Evolutionary conservation across 768 basidiomycete species (phyloP).

Genomic region (Gloeophyllum trabeum): DNA sequence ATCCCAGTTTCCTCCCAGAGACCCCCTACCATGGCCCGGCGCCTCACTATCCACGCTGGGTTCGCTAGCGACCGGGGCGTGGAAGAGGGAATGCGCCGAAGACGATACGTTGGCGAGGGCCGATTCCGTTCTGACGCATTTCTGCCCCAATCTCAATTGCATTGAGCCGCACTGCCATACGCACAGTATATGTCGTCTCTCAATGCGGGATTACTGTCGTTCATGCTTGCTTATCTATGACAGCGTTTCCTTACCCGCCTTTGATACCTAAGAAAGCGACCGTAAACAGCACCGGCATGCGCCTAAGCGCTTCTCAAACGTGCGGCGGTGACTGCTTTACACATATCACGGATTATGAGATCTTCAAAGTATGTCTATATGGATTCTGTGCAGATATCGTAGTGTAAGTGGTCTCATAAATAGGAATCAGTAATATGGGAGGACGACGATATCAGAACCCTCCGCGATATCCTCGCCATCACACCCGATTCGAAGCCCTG

Average conservation of each 20-base stretch:
- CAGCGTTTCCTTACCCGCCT: slow-evolving; percentile 1
- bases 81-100: neutral
- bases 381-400: too few species aligned
- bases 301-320: slow-evolving; percentile 15
- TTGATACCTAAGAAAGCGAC: slow-evolving; percentile 14
- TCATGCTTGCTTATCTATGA: neutral
- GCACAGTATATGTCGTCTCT: slow-evolving; percentile 26
- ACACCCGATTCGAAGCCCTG: slow-evolving; percentile 37
- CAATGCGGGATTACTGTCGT: neutral
- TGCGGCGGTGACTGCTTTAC: slow-evolving; percentile 22
- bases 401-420: too few species aligned
- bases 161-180: slow-evolving; percentile 25
- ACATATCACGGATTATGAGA: slow-evolving; percentile 4
- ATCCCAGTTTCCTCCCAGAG: neutral
- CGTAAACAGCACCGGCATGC: slow-evolving; percentile 13
- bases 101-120: neutral
- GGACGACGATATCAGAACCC: too few species aligned
- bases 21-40: neutral
- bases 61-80: neutral
- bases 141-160: slow-evolving; percentile 38
- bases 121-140: slow-evolving; percentile 12
- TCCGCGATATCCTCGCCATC: too few species aligned
- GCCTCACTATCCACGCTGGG: neutral
- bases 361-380: slow-evolving; percentile 1
- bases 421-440: too few species aligned